These are phyloP conservation scores for Cladosporium sp. DNA, from an alignment of 2,329 filamentous ascomycete genomes.

Conservation along the genomic window DNA sequence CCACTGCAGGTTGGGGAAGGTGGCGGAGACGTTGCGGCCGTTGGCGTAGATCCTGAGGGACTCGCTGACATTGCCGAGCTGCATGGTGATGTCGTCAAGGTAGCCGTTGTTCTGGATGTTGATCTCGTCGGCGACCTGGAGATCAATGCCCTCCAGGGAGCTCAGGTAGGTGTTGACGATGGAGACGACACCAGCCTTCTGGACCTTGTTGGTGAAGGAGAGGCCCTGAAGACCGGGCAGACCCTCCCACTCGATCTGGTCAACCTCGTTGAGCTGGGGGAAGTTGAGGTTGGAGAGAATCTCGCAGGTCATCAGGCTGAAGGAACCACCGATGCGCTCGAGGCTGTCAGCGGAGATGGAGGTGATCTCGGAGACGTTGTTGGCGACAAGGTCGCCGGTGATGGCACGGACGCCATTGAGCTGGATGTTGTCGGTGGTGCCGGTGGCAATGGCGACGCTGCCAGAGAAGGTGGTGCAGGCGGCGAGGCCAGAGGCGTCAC, in stretches of 20 bases:
- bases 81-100: constrained; percentile 68
- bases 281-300: constrained; percentile 64
- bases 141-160: constrained; percentile 72
- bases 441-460: constrained; percentile 57
- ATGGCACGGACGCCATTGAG: constrained; percentile 59
- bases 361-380: constrained; percentile 55
- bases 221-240: constrained; percentile 59
- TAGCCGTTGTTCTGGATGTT: constrained; percentile 87
- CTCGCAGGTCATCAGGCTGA: constrained; percentile 63
- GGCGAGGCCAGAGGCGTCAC: constrained; percentile 54
- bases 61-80: constrained; percentile 68
- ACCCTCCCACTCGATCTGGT: constrained; percentile 63
- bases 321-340: constrained; percentile 57
- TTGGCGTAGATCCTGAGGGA: constrained; percentile 73
- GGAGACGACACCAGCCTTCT: constrained; percentile 58
- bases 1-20: constrained; percentile 70
- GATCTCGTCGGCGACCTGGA: constrained; percentile 65
- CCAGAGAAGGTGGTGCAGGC: constrained; percentile 64
- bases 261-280: constrained; percentile 57
- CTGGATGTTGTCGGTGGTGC: constrained; percentile 51
- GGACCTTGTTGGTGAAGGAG: constrained; percentile 58
- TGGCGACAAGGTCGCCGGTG: constrained; percentile 48
- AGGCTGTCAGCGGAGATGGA: constrained; percentile 52
- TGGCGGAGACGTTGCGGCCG: constrained; percentile 62
- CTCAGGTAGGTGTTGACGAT: constrained; percentile 84